Evolutionary conservation across 1,139 yeast genomes (phyloP).

Genomic region (Debaryomycetaceae sp.): DNA sequence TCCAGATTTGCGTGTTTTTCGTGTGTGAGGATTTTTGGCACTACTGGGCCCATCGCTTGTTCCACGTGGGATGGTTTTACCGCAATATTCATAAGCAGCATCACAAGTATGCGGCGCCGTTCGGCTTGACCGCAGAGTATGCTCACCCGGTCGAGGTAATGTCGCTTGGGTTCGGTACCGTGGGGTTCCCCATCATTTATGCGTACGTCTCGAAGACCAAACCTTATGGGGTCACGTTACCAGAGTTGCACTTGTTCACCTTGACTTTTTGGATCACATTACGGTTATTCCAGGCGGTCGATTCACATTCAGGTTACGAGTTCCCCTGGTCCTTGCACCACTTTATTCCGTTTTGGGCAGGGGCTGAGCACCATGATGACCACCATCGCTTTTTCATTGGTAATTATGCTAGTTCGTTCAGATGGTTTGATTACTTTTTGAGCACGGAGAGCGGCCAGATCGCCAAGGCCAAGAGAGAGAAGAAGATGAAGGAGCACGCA

Average conservation of each 20-base stretch:
- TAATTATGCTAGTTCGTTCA: constrained; percentile 41
- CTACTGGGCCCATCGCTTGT: constrained; percentile 43
- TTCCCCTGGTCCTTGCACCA: constrained; percentile 47
- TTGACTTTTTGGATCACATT: constrained; percentile 40
- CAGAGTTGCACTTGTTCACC: constrained; percentile 37
- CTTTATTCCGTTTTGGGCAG: constrained; percentile 47
- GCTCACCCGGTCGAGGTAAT: constrained; percentile 47
- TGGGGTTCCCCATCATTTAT: constrained; percentile 44
- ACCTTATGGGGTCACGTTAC: constrained; percentile 5
- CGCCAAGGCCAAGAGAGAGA: constrained; percentile 37
- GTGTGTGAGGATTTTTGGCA: constrained; percentile 47
- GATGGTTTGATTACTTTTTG: constrained; percentile 44
- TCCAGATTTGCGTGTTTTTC: constrained; percentile 37
- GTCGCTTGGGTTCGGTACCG: constrained; percentile 44
- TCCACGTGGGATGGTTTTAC: constrained; percentile 44
- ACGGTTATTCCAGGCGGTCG: constrained; percentile 46
- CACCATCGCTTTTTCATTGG: constrained; percentile 47
- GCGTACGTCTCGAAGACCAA: constrained; percentile 26
- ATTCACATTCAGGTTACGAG: constrained; percentile 46
- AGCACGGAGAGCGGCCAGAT: constrained; percentile 43
- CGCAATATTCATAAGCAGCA: constrained; percentile 47
- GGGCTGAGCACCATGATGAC: constrained; percentile 48
- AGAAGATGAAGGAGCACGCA: constrained; percentile 28
- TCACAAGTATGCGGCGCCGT: constrained; percentile 48
- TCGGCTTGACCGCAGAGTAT: constrained; percentile 46